Base-by-base conservation (phyloP, 305 asterid species). In the Fraxinus velutina region DNA sequence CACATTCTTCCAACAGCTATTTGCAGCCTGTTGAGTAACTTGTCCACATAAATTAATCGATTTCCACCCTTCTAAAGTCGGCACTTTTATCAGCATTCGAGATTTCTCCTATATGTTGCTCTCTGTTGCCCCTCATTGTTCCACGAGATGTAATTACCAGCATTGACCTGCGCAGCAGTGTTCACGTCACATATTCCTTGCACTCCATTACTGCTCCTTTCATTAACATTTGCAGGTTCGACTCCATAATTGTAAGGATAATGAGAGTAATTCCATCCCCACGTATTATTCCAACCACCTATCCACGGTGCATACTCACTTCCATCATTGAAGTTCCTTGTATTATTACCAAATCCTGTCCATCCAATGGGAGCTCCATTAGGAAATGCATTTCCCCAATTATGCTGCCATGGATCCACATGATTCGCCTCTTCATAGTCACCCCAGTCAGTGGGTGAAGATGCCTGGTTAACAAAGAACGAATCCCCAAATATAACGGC, bases 401-500 rank as follows among this genome's bases (percentile, higher is more conserved):
- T 77, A 22, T 73, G 66, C 60, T 47, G 85, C 89, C 85, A 81
- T 17, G 83, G 82, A 75, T 81, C 76, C 32, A 78, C 85, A 19
- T 79, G 79, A 82, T 88, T 39, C 9, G 50, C 10, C 50, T 39
- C 15, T 39, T 8, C 50, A 39, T 39, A 39, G 13, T 39, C 50
- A 39, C 50, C 50, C 13, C 50, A 39, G 50, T 39, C 15, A 39
- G 50, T 39, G 12, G 13, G 50, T 39, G 50, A 39, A 39, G 50
- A 39, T 39, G 50, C 50, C 9, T 39, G 50, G 50, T 39, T 39
- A 60, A 86, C 73, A 73, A 87, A 72, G 62, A 88, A 89, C 37
- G 15, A 75, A 81, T 90, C 92, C 5, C 94, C 94, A 77, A 92
- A 92, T n/a, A 89, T 86, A 29, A 92, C 82, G 12, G 90, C 95